These are phyloP conservation scores for Nepenthes alata DNA, from an alignment of 179 eudicot genomes.

Conservation along the genomic window DNA sequence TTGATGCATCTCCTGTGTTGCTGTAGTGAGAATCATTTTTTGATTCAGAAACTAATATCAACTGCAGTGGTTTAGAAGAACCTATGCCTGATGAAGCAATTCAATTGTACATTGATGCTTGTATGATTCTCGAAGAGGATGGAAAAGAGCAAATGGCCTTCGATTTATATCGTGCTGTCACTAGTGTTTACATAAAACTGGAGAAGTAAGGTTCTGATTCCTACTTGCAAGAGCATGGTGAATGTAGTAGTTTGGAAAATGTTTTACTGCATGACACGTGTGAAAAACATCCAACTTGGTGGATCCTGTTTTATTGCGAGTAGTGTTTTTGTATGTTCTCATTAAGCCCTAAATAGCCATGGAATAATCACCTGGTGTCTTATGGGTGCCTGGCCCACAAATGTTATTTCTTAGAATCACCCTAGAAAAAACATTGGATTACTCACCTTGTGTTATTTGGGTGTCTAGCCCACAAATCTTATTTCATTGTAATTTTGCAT, in stretches of 20 bases:
- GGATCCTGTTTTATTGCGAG: too few relatives aligned
- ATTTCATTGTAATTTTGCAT: too few relatives aligned
- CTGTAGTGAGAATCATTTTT: neutral
- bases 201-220: slow-evolving; percentile 37
- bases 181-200: slow-evolving; percentile 57
- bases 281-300: neutral
- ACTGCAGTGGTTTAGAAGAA: slow-evolving; percentile 53
- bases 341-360: too few relatives aligned
- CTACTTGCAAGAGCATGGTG: neutral
- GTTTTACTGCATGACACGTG: neutral
- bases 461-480: too few relatives aligned
- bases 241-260: neutral
- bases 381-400: too few relatives aligned
- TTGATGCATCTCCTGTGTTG: neutral
- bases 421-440: too few relatives aligned
- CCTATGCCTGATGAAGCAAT: slow-evolving; percentile 59
- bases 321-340: too few relatives aligned
- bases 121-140: slow-evolving; percentile 73
- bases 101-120: slow-evolving; percentile 49
- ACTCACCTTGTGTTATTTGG: too few relatives aligned
- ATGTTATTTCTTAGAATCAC: too few relatives aligned
- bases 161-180: slow-evolving; percentile 70
- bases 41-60: neutral
- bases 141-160: slow-evolving; percentile 87
- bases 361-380: too few relatives aligned